Percentiles rank a stretch among this genome's conserved stretches.
Conservation (phyloP, 1,284 basidiomycete genomes). For the Fomitopsis schrenkii region DNA sequence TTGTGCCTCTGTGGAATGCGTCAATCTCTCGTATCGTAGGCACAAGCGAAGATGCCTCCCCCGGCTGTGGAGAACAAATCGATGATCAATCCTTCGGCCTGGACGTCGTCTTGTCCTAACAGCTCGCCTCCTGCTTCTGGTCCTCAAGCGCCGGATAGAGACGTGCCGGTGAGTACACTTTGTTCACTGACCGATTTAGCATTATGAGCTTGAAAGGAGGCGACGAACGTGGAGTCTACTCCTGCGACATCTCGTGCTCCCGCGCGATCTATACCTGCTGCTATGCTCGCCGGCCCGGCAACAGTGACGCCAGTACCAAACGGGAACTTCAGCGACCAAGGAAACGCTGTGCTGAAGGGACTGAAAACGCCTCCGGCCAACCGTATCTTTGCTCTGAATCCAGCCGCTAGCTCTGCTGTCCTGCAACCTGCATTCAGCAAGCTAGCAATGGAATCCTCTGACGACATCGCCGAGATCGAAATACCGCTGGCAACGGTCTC, state of each 20-base stretch:
- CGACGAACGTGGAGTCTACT: conserved; percentile 19
- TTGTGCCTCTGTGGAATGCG: not conserved
- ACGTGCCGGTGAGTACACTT: conserved; percentile 18
- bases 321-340: not conserved
- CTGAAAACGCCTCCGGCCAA: conserved; percentile 6
- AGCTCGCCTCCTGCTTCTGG: conserved; percentile 21
- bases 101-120: conserved; percentile 27
- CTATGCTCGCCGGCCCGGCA: conserved; percentile 1
- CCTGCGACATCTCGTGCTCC: conserved; percentile 9
- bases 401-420: not conserved
- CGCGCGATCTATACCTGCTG: conserved; percentile 4
- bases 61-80: conserved; percentile 17
- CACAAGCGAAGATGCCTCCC: conserved; percentile 9
- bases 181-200: not conserved
- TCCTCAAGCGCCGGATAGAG: conserved; percentile 20
- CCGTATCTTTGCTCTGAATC: not conserved
- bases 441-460: conserved; percentile 24
- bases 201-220: conserved; percentile 2
- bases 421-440: conserved; percentile 22
- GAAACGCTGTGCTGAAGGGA: not conserved
- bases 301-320: conserved; percentile 5
- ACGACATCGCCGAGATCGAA: conserved; percentile 29
- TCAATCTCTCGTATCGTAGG: not conserved
- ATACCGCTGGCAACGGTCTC: conserved; percentile 14
- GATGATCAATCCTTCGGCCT: conserved; percentile 29